Base-by-base conservation (phyloP, 495 filamentous ascomycete species). In the Penicillium riverlandense region DNA sequence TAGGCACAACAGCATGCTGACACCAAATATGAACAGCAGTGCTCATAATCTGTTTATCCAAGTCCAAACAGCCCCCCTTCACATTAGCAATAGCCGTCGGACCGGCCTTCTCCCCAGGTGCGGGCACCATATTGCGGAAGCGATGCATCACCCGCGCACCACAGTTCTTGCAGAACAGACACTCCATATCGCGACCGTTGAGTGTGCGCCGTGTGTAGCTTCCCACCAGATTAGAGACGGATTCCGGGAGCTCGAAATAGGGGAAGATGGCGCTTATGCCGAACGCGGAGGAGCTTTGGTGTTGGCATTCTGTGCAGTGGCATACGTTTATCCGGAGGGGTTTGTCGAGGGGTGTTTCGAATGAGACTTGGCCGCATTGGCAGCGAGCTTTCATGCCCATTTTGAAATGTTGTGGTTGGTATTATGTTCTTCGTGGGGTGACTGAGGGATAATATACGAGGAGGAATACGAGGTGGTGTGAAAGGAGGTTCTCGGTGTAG, bases 221-320 rank as follows among this genome's bases (percentile, higher is more conserved):
- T 62, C 42, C 63, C 44, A 41, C 70, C 64, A 33, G 67, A 61
- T 41, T 71, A 48, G 30, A 66, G 59, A 37, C 40, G 10, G 62
- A 48, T 8, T 48, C 46, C 0, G 66, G 76, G 33, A 83, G 58
- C 13, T 66, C 52, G 39, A 84, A 84, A 11, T 61, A 58, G 7
- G 80, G 82, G 54, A 86, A 86, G 50, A 82, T 80, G 42, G 82
- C 82, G 22, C 75, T 79, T 39, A 79, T 75, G 22, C 83, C 82
- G 53, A 82, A 84, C n/a, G 82, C 80, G 11, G 78, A 80, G 40
- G 76, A 72, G 38, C 80, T 76, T 63, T 86, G 83, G 43, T 75
- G 73, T 28, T 75, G 78, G 59, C 83, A 86, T 49, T 83, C 74
- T 32, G 67, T 58, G 59, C 83, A 86, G 64, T 86, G 83, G 63